Evolutionary conservation across 306 rosid species (phyloP), one percentile per base, ranked within the genome.

Genomic region (Albizia julibrissin): DNA sequence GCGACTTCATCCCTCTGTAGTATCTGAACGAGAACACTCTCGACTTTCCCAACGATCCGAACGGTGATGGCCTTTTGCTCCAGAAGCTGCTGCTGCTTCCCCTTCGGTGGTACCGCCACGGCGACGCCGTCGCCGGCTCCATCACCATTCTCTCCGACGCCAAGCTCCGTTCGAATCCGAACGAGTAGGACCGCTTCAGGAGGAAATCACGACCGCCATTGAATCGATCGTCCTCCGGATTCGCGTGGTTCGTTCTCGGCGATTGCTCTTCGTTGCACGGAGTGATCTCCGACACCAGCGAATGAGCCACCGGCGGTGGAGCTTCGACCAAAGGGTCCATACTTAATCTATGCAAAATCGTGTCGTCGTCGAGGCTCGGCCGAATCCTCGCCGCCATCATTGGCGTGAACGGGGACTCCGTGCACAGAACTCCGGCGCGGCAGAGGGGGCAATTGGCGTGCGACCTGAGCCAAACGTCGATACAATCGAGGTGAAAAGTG

Each of bases 391-490:
- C 91, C 0, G 99, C 98, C 97, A 95, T 93, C 74, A 95, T 72
- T 9, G 99, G 98, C 14, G 89, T 82, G 73, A 95, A 95, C 0
- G 98, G 99, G 3, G 99, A 93, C 3, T 88, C 94, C 2, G 94
- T 84, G 34, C 95, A 85, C 78, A 95, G 84, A 18, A 95, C 90
- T 2, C 89, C 97, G 54, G 98, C 91, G 33, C 99, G 97, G 89
- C 98, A 95, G 78, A 95, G 98, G 0, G 99, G 99, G 56, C 99
- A 95, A 86, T 91, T 95, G 10, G 98, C 97, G 87, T 95, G 99
- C 0, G 99, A 95, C 65, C 98, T 83, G 7, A 95, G 93, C 99
- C 99, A 95, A 22, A 90, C 88, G 47, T 95, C 99, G 85, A 95
- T 95, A 78, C 99, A 95, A 11, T 95, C 99, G 0, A 90, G 85